A percentile compares a stretch with the other conserved stretches of the same genome.
These are phyloP conservation scores for Plectosphaerella plurivora DNA, from an alignment of 2,329 filamentous ascomycete genomes.

Conservation along the genomic window DNA sequence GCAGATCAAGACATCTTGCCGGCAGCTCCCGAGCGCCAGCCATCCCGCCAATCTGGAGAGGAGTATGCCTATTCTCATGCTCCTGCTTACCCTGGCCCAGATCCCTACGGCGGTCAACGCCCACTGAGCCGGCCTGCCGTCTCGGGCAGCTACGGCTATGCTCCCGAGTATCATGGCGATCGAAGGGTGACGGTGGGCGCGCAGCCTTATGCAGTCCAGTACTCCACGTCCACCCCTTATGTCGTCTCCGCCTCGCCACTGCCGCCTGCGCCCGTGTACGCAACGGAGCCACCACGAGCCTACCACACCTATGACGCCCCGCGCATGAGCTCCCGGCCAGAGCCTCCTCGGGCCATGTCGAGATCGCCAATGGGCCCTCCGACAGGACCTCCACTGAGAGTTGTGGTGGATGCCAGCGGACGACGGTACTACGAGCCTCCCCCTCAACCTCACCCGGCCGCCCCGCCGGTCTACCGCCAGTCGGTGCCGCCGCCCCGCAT, in stretches of 20 bases:
- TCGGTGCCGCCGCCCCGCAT: constrained; percentile 46
- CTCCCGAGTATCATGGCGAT: constrained; percentile 27
- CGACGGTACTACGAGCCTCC: constrained; percentile 67
- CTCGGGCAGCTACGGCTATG: constrained; percentile 18
- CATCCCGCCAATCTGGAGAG: constrained; percentile 19
- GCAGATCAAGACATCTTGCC: constrained; percentile 35
- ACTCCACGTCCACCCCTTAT: constrained; percentile 30
- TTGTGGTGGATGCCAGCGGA: constrained; percentile 79
- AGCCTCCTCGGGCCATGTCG: constrained; percentile 42
- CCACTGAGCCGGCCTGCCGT: constrained; percentile 13
- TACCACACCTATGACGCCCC: constrained; percentile 38
- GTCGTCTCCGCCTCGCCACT: constrained; percentile 8
- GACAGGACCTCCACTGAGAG: constrained; percentile 54
- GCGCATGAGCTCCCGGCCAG: constrained; percentile 44
- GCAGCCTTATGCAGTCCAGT: constrained; percentile 31
- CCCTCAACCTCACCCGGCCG: constrained; percentile 18
- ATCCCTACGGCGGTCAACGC: constrained; percentile 16
- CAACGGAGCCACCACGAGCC: constrained; percentile 34
- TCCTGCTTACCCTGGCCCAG: constrained; percentile 29
- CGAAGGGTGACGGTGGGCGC: constrained; percentile 20
- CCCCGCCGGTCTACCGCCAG: constrained; percentile 35
- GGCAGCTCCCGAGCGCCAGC: constrained; percentile 29
- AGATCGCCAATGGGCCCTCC: constrained; percentile 47
- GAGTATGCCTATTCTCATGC: constrained; percentile 18
- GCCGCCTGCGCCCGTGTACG: constrained; percentile 14